Conservation (phyloP, 768 basidiomycete genomes). For the Gyrodon lividus region DNA sequence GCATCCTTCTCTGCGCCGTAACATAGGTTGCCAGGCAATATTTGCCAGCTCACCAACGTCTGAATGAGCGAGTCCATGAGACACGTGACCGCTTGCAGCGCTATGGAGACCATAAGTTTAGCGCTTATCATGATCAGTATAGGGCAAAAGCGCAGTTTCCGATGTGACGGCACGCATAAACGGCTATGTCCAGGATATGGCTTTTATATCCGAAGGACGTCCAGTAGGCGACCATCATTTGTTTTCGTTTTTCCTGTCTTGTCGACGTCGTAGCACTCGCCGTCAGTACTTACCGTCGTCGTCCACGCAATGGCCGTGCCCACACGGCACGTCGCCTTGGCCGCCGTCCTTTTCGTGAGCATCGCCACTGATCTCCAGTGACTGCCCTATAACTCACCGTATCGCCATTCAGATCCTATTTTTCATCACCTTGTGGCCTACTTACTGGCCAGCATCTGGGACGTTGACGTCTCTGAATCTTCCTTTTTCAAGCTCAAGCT, state of each 20-base stretch:
- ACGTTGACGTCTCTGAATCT: conserved; percentile 1
- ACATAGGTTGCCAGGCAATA: too few species aligned
- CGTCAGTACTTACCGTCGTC: background rate
- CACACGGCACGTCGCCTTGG: conserved; percentile 19
- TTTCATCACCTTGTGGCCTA: conserved; percentile 11
- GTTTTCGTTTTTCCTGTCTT: background rate
- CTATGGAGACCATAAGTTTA: too few species aligned
- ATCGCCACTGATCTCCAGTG: background rate
- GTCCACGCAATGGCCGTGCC: conserved; percentile 16
- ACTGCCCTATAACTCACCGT: background rate
- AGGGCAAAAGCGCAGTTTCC: too few species aligned
- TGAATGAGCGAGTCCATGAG: too few species aligned
- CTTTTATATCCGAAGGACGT: background rate
- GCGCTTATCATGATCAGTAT: too few species aligned
- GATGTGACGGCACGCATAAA: background rate
- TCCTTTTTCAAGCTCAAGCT: background rate
- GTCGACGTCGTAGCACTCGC: background rate
- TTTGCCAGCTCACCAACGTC: too few species aligned
- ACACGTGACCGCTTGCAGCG: too few species aligned
- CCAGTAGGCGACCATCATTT: background rate
- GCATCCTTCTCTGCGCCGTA: too few species aligned
- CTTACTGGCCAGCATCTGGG: background rate
- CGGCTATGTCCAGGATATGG: background rate
- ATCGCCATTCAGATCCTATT: conserved; percentile 10
- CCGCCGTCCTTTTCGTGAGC: conserved; percentile 21